Base-by-base conservation (phyloP, 768 basidiomycete genomes). In the Boletus reticuloceps region DNA sequence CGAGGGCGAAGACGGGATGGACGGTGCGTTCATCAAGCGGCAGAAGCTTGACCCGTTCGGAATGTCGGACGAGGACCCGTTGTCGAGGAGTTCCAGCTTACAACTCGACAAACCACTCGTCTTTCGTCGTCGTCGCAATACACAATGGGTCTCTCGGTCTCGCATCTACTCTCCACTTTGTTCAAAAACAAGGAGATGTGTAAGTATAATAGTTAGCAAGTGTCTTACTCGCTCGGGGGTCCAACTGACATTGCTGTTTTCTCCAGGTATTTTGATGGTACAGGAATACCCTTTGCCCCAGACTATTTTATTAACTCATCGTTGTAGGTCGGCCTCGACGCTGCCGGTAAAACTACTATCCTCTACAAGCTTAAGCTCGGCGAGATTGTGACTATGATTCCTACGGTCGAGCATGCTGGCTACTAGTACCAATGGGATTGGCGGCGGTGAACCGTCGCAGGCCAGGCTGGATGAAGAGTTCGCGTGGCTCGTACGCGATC, bases 151-250 rank as follows among this genome's bases (percentile, higher is more conserved):
- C 76, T 92, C 58, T 81, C 82, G 14, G 75, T 92, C 58, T 92
- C 89, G 64, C 77, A 77, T 63, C 73, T 94, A 45, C 83, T 98
- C 68, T 80, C 83, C 47, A 83, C 83, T 72, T 82, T 99, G 70
- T 94, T 98, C 67, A 95, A 94, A 76, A 98, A 97, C 82, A 96
- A 89, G 85, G 96, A 99, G 79, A 98, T 99, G 96, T 94, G 95
- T 97, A 75, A 73, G 95, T 77, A 60, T 65, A 58, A 56, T 62
- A 63, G 43, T n/a, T 53, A 42, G 11, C 34, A 7, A 19, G 10
- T 31, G 7, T 37, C 61, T 61, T 66, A 66, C 36, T 69, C 60
- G 22, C 22, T 22, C 22, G 22, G 22, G 3, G 51, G 58, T 67
- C 53, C 58, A 22, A 58, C 46, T 64, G 58, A 68, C 64, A 40